phyloP scores from a whole-genome alignment of 176 grass and related monocot genomes.

The Dendrocalamus sinicus region DNA sequence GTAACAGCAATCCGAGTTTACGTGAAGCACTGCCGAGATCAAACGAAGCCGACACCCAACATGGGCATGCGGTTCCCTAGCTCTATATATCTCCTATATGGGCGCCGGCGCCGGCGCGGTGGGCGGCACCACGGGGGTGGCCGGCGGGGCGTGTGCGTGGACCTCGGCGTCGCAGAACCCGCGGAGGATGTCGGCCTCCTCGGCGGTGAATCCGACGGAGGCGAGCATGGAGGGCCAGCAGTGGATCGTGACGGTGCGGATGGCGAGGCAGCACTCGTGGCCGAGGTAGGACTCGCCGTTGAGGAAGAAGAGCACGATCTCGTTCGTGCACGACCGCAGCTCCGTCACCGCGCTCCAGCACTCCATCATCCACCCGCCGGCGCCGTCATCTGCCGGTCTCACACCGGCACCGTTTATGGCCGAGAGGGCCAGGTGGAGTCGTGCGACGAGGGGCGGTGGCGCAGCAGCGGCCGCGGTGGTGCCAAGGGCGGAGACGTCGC shows the following conservation, averaged over 20 bases:
- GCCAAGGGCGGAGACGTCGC: background rate
- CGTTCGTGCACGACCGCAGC: slow-evolving; percentile 66
- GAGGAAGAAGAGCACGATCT: slow-evolving; percentile 86
- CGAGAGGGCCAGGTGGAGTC: background rate
- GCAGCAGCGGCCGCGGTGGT: background rate
- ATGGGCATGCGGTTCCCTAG: background rate
- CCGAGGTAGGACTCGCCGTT: slow-evolving; percentile 82
- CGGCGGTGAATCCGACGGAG: slow-evolving; percentile 60
- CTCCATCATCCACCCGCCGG: slow-evolving; percentile 45
- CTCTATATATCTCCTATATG: background rate
- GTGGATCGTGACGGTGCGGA: slow-evolving; percentile 65
- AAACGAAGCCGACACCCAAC: too few species aligned
- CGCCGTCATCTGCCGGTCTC: background rate
- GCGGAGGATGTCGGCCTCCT: slow-evolving; percentile 72
- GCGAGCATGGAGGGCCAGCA: slow-evolving; percentile 81
- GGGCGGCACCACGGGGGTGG: background rate
- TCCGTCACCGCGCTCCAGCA: slow-evolving; percentile 69
- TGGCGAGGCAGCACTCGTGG: slow-evolving; percentile 71
- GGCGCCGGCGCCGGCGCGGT: background rate
- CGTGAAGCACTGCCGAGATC: background rate
- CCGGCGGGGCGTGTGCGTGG: background rate
- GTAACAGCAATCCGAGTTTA: background rate
- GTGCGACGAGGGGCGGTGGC: background rate
- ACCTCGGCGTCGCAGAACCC: slow-evolving; percentile 71
- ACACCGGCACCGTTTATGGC: background rate